Percentiles rank a stretch among this genome's conserved stretches.
Conservation (phyloP, 2,329 filamentous ascomycete species). For the Thielaviopsis populi region DNA sequence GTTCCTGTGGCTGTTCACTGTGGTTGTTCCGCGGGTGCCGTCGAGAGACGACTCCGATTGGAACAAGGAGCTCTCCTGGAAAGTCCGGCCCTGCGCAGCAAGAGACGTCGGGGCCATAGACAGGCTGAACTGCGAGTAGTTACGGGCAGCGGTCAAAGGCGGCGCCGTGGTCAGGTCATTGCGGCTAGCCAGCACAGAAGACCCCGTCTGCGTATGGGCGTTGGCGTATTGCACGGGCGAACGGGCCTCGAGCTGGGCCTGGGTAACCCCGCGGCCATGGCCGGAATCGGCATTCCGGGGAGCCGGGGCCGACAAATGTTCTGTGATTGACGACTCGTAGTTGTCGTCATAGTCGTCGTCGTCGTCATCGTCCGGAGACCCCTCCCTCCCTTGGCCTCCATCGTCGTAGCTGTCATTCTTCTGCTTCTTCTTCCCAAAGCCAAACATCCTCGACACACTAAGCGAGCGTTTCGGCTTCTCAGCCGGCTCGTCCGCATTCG, state of each 20-base stretch:
- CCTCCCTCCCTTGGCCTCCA: conserved; percentile 17
- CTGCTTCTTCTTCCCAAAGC: conserved; percentile 20
- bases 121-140: neutral
- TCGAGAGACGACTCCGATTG: conserved; percentile 8
- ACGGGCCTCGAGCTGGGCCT: conserved; percentile 7
- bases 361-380: conserved; percentile 9
- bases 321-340: conserved; percentile 6
- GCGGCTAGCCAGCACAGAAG: conserved; percentile 11
- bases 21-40: neutral
- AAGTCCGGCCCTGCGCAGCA: neutral
- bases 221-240: conserved; percentile 9
- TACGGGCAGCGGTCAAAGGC: neutral
- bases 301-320: neutral
- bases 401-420: conserved; percentile 25
- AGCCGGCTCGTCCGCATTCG: neutral
- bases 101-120: neutral
- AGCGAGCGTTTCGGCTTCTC: conserved; percentile 17
- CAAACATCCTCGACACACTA: conserved; percentile 15
- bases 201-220: conserved; percentile 12
- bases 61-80: conserved; percentile 12
- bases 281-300: neutral
- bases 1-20: neutral
- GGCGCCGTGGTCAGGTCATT: neutral
- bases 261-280: neutral
- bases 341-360: conserved; percentile 11